phyloP scores from a whole-genome alignment of 2,329 filamentous ascomycete genomes.

The Curvularia hawaiiensis region DNA sequence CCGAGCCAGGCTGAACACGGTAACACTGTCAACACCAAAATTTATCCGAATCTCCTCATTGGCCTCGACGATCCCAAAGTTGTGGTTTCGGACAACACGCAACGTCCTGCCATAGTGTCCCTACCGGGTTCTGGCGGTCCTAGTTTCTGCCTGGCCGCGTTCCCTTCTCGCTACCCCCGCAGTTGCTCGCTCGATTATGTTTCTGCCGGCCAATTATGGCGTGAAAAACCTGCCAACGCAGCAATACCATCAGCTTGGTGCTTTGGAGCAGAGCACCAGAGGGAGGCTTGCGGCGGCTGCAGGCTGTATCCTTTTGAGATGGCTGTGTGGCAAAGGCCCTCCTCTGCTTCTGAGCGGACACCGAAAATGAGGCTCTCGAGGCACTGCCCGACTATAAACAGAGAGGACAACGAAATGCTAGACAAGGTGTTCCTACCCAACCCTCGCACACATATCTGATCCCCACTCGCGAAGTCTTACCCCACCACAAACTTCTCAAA shows the following conservation, averaged over 20 bases:
- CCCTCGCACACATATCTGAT: conserved; percentile 27
- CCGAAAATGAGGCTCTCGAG: conserved; percentile 33
- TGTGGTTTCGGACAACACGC: conserved; percentile 27
- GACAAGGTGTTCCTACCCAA: conserved; percentile 29
- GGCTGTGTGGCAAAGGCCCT: conserved; percentile 32
- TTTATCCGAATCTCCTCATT: conserved; percentile 31
- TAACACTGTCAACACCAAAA: conserved; percentile 24
- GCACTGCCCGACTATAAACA: conserved; percentile 41
- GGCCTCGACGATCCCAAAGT: conserved; percentile 28
- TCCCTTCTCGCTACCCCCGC: conserved; percentile 32
- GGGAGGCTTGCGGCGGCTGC: conserved; percentile 32
- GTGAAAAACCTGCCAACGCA: conserved; percentile 35
- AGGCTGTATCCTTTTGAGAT: conserved; percentile 27
- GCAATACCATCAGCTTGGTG: conserved; percentile 34
- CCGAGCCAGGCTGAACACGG: conserved; percentile 33
- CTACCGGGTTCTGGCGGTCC: conserved; percentile 32
- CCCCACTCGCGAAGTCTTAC: conserved; percentile 31
- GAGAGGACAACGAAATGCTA: conserved; percentile 23
- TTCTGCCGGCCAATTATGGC: conserved; percentile 38
- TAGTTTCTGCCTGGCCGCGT: conserved; percentile 32
- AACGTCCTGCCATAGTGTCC: conserved; percentile 40
- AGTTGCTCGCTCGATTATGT: conserved; percentile 29
- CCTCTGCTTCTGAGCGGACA: conserved; percentile 26
- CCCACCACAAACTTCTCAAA: conserved; percentile 26
- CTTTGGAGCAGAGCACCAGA: conserved; percentile 24